phyloP scores from a whole-genome alignment of 2,329 filamentous ascomycete genomes.

The Aspergillus ibericus region DNA sequence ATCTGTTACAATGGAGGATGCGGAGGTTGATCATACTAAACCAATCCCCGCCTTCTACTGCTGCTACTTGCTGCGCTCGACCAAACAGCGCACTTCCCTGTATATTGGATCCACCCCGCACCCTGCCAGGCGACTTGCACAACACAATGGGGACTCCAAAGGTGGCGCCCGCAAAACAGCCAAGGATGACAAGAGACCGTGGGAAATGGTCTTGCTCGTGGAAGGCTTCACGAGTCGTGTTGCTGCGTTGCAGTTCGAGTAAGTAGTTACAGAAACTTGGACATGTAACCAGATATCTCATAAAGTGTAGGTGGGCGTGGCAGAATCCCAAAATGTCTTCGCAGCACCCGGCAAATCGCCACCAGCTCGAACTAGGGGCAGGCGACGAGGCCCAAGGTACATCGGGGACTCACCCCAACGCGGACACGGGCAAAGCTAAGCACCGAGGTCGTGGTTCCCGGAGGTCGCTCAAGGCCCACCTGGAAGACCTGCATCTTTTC shows the following conservation, averaged over 20 bases:
- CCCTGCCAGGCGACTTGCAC: conserved; percentile 76
- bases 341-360: conserved; percentile 33
- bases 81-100: conserved; percentile 64
- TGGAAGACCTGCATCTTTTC: conserved; percentile 80
- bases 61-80: conserved; percentile 88
- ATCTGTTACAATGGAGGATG: conserved; percentile 19
- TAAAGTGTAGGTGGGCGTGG: conserved; percentile 74
- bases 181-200: conserved; percentile 69
- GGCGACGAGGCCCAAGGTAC: conserved; percentile 43
- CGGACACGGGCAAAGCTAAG: conserved; percentile 44
- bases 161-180: conserved; percentile 81
- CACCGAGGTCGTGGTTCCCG: conserved; percentile 47
- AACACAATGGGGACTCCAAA: conserved; percentile 83
- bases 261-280: conserved; percentile 37
- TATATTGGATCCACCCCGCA: conserved; percentile 94
- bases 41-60: conserved; percentile 86
- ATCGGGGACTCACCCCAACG: conserved; percentile 30
- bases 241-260: conserved; percentile 93
- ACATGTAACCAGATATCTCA: neutral
- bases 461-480: conserved; percentile 63
- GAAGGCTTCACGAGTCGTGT: conserved; percentile 85
- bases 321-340: conserved; percentile 79
- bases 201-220: conserved; percentile 86
- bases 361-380: conserved; percentile 61
- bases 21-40: conserved; percentile 42